Evolutionary conservation across 495 filamentous ascomycete species (phyloP).

Genomic region (Penicillium canescens): DNA sequence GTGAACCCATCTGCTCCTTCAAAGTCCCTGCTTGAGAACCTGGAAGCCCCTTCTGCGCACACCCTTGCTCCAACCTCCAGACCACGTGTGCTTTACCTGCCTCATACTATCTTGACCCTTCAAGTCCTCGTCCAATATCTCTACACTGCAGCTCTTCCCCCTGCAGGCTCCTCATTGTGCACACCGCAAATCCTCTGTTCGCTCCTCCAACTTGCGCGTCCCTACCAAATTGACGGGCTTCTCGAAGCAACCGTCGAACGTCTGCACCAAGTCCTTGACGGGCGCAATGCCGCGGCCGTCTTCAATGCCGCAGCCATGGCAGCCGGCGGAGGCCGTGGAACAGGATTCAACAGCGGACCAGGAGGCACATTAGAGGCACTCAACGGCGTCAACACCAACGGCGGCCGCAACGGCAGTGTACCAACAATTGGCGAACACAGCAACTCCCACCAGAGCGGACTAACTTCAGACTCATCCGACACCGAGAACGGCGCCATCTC

Average conservation of each 20-base stretch:
- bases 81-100: conserved; percentile 86
- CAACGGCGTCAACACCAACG: conserved; percentile 37
- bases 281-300: conserved; percentile 89
- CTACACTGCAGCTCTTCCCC: conserved; percentile 86
- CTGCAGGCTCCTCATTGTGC: conserved; percentile 73
- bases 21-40: conserved; percentile 43
- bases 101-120: conserved; percentile 85
- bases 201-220: conserved; percentile 87
- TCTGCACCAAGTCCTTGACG: conserved; percentile 87
- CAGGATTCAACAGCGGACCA: conserved; percentile 44
- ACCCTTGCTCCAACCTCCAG: conserved; percentile 68
- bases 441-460: conserved; percentile 29
- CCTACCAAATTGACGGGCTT: conserved; percentile 89
- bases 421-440: conserved; percentile 19
- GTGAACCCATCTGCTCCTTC: conserved; percentile 52
- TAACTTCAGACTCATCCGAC: conserved; percentile 47
- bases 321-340: conserved; percentile 84
- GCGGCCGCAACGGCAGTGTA: conserved; percentile 18
- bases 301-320: conserved; percentile 99
- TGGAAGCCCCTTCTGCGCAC: conserved; percentile 46
- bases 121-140: conserved; percentile 87
- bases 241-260: conserved; percentile 90
- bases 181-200: conserved; percentile 96
- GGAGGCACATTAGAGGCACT: conserved; percentile 48
- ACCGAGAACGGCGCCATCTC: conserved; percentile 42